These are phyloP conservation scores for Magnusiomyces suaveolens DNA, from an alignment of 1,139 yeast species.

Conservation along the genomic window DNA sequence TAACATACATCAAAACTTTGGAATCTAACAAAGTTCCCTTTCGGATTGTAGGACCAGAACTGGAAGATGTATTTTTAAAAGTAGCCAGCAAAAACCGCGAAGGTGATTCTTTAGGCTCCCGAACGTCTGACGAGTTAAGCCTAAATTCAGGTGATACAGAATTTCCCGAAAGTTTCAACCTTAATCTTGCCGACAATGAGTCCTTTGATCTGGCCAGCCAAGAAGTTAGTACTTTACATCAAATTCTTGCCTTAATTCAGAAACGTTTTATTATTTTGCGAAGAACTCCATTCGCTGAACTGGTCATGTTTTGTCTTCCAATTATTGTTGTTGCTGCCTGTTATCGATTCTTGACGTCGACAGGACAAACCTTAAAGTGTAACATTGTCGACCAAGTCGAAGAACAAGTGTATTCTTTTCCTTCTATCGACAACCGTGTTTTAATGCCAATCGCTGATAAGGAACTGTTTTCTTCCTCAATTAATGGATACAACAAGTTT, in stretches of 20 bases:
- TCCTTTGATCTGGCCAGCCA: background rate
- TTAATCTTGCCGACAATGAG: background rate
- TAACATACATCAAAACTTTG: constrained; percentile 18
- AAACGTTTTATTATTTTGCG: constrained; percentile 28
- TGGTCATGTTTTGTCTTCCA: constrained; percentile 26
- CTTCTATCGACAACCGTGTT: constrained; percentile 13
- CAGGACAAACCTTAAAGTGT: background rate
- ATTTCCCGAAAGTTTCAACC: background rate
- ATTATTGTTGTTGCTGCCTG: constrained; percentile 28
- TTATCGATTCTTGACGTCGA: constrained; percentile 19
- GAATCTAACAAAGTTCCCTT: constrained; percentile 22
- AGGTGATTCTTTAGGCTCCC: constrained; percentile 13
- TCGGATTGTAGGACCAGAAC: constrained; percentile 29
- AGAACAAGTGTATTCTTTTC: constrained; percentile 19
- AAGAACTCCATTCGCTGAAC: constrained; percentile 26
- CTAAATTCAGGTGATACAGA: background rate
- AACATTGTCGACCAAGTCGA: background rate
- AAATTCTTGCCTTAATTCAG: constrained; percentile 26
- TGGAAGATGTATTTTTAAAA: constrained; percentile 31
- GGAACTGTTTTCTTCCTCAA: constrained; percentile 7
- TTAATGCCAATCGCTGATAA: constrained; percentile 17
- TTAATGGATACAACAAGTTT: constrained; percentile 18
- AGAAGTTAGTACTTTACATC: constrained; percentile 21
- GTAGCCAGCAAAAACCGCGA: constrained; percentile 30
- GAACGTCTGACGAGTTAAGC: background rate